Percentiles rank a stretch among this genome's conserved stretches.
These are phyloP conservation scores for Yamadazyma akitaensis DNA, from an alignment of 805 yeast genomes.

Conservation along the genomic window DNA sequence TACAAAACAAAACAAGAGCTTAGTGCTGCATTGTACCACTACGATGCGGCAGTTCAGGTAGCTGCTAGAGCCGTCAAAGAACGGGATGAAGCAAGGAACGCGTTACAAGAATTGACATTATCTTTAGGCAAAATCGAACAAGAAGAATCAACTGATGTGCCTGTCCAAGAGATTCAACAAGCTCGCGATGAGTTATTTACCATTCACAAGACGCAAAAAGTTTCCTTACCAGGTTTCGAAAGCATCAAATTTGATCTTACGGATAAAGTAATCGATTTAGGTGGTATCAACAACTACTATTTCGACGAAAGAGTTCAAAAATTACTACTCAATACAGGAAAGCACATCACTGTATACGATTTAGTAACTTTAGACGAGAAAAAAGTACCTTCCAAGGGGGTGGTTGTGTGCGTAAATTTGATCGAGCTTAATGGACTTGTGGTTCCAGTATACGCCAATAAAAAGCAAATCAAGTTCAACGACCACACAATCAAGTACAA, in stretches of 20 bases:
- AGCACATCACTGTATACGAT: slow-evolving; percentile 7
- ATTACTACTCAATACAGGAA: slow-evolving; percentile 10
- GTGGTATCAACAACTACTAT: slow-evolving; percentile 1
- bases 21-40: slow-evolving; percentile 73
- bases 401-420: slow-evolving; percentile 13
- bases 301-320: slow-evolving; percentile 10
- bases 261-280: slow-evolving; percentile 1
- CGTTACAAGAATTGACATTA: slow-evolving; percentile 49
- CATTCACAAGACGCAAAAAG: slow-evolving; percentile 34
- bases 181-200: slow-evolving; percentile 34
- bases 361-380: slow-evolving; percentile 8
- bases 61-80: slow-evolving; percentile 75
- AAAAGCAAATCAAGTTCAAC: slow-evolving; percentile 15
- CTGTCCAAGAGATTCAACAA: slow-evolving; percentile 17
- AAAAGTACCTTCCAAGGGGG: slow-evolving; percentile 16
- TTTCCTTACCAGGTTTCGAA: slow-evolving; percentile 5
- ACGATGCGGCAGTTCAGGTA: slow-evolving; percentile 88
- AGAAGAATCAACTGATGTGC: slow-evolving; percentile 10
- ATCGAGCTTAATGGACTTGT: slow-evolving; percentile 10
- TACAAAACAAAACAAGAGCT: slow-evolving; percentile 65
- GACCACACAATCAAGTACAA: slow-evolving; percentile 6
- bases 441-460: slow-evolving; percentile 20
- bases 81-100: slow-evolving; percentile 67
- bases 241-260: neutral
- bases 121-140: slow-evolving; percentile 4